Percentiles rank a stretch among this genome's conserved stretches.
Conservation (phyloP, 2,329 filamentous ascomycete species). For the Aureobasidium sp. region DNA sequence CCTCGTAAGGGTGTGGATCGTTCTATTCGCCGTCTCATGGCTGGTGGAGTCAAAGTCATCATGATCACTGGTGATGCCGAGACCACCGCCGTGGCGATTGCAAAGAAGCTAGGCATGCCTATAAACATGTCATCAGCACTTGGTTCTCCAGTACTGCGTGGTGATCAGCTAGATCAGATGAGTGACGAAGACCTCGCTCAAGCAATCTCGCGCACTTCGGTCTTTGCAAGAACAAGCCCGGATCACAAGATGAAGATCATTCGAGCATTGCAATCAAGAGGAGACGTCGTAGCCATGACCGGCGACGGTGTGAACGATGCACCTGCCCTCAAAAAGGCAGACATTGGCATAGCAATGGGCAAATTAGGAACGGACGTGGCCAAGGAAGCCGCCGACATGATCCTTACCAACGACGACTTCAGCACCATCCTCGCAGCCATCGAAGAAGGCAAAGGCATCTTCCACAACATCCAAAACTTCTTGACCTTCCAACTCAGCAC, state of each 20-base stretch:
- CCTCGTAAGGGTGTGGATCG: slow-evolving; percentile 82
- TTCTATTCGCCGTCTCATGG: slow-evolving; percentile 82
- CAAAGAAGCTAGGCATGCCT: slow-evolving; percentile 88
- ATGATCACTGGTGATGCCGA: slow-evolving; percentile 99
- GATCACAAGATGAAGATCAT: slow-evolving; percentile 99
- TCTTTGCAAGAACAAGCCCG: slow-evolving; percentile 92
- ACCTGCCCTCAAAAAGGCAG: slow-evolving; percentile 89
- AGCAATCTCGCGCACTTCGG: slow-evolving; percentile 79
- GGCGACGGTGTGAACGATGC: slow-evolving; percentile 98
- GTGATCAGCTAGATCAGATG: slow-evolving; percentile 92
- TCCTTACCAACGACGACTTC: slow-evolving; percentile 81
- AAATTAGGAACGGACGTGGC: slow-evolving; percentile 91
- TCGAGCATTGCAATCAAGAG: slow-evolving; percentile 77
- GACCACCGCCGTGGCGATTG: slow-evolving; percentile 88
- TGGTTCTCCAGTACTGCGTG: slow-evolving; percentile 66
- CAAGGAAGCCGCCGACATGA: slow-evolving; percentile 94
- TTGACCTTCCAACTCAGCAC: slow-evolving; percentile 97
- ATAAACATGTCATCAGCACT: slow-evolving; percentile 53
- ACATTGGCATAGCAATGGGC: slow-evolving; percentile 98
- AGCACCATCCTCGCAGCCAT: slow-evolving; percentile 90
- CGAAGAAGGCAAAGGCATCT: slow-evolving; percentile 98
- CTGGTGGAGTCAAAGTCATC: slow-evolving; percentile 90
- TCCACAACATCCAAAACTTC: slow-evolving; percentile 99
- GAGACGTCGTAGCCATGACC: slow-evolving; percentile 98
- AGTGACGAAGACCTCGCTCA: slow-evolving; percentile 73